phyloP scores from a whole-genome alignment of 2,329 filamentous ascomycete genomes.

The Scedosporium dehoogii region DNA sequence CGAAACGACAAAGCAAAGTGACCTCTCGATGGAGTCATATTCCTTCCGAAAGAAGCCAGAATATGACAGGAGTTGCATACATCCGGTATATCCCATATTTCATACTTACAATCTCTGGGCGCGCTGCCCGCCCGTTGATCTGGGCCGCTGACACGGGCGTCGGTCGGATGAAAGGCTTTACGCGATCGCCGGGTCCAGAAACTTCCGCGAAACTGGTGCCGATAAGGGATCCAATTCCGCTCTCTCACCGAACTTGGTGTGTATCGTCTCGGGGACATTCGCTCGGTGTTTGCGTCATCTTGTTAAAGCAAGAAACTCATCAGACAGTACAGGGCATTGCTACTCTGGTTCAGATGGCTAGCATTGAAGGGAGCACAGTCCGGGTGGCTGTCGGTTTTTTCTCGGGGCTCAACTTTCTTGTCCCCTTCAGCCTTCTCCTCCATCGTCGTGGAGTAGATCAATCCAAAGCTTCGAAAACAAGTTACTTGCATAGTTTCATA shows the following conservation, averaged over 20 bases:
- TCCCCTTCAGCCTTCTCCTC: too few relatives aligned
- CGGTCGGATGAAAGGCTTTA: background rate
- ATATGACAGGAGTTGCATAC: background rate
- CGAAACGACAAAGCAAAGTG: too few relatives aligned
- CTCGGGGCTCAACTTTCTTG: too few relatives aligned
- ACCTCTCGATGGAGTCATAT: background rate
- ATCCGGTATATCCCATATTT: background rate
- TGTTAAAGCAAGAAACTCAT: too few relatives aligned
- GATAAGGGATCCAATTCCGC: background rate
- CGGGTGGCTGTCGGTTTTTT: too few relatives aligned
- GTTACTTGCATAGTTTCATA: too few relatives aligned
- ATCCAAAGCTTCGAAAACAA: too few relatives aligned
- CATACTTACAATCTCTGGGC: background rate
- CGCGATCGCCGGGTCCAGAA: background rate
- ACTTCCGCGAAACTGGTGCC: background rate
- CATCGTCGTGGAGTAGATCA: too few relatives aligned
- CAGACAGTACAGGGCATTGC: too few relatives aligned
- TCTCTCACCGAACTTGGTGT: background rate
- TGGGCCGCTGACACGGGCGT: background rate
- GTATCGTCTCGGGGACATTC: background rate
- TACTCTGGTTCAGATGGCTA: too few relatives aligned
- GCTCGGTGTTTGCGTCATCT: background rate
- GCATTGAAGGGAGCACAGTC: too few relatives aligned
- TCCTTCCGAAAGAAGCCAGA: background rate
- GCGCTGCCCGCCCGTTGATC: background rate